Percentiles rank a stretch among this genome's conserved stretches.
Evolutionary conservation across 1,284 basidiomycete genomes (phyloP).

Genomic region (Afroboletus lepidellus): DNA sequence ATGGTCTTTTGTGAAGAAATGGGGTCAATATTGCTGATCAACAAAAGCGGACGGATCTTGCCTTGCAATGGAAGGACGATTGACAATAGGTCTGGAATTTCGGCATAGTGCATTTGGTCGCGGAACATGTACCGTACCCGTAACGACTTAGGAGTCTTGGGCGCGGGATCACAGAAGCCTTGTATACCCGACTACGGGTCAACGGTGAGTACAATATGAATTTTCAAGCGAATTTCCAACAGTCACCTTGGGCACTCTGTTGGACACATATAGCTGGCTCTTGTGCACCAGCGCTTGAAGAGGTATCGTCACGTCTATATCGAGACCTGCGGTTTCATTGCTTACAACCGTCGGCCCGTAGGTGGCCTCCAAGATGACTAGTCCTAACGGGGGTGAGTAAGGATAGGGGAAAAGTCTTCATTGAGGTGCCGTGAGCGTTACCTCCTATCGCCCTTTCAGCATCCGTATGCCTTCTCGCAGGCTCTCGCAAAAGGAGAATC

Average conservation of each 20-base stretch:
- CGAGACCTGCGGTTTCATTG: constrained; percentile 49
- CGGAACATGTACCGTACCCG: constrained; percentile 78
- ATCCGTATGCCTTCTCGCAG: constrained; percentile 45
- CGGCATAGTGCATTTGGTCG: constrained; percentile 70
- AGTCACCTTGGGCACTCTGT: constrained; percentile 63
- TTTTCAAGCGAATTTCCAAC: constrained; percentile 10
- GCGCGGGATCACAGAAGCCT: constrained; percentile 77
- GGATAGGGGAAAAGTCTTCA: constrained; percentile 2
- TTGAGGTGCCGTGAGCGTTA: constrained; percentile 14
- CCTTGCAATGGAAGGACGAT: constrained; percentile 78
- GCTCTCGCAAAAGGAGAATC: constrained; percentile 42
- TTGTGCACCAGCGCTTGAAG: constrained; percentile 81
- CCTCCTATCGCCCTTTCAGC: constrained; percentile 39
- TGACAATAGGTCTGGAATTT: constrained; percentile 68
- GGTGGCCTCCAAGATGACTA: constrained; percentile 65
- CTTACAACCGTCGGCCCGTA: constrained; percentile 53
- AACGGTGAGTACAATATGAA: constrained; percentile 17
- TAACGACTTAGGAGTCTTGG: constrained; percentile 64
- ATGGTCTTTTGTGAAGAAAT: constrained; percentile 25
- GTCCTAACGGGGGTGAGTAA: constrained; percentile 39
- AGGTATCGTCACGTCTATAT: constrained; percentile 76
- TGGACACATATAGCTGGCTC: constrained; percentile 79
- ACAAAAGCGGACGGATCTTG: constrained; percentile 37
- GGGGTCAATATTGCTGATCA: constrained; percentile 9
- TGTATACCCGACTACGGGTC: constrained; percentile 56